These are phyloP conservation scores for Hygrocybe punicea DNA, from an alignment of 768 basidiomycete genomes.

Conservation along the genomic window DNA sequence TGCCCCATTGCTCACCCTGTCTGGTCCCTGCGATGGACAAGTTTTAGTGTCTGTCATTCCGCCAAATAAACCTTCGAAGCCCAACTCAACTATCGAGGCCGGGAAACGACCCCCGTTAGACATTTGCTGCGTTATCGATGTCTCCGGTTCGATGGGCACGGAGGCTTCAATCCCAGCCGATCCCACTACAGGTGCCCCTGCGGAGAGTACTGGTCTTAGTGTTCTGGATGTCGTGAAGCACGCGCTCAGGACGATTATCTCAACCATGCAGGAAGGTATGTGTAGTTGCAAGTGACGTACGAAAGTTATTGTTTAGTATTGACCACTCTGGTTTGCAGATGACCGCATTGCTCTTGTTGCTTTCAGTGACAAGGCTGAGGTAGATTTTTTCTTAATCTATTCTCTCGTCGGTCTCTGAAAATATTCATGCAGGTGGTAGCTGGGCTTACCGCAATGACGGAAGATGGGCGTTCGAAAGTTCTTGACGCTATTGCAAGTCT, in stretches of 20 bases:
- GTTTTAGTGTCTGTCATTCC: constrained; percentile 2
- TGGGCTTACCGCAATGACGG: constrained; percentile 1
- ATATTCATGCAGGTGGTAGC: neutral
- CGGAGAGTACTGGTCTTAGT: constrained; percentile 8
- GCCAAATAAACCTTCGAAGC: neutral
- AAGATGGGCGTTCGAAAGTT: neutral
- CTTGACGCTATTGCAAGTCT: constrained; percentile 1
- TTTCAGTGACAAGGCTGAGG: constrained; percentile 4
- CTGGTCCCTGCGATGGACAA: neutral
- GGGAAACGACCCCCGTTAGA: constrained; percentile 4
- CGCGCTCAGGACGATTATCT: constrained; percentile 8
- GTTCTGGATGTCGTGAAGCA: constrained; percentile 10
- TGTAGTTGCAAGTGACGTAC: neutral
- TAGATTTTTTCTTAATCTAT: neutral
- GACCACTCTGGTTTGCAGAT: neutral
- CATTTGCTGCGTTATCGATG: constrained; percentile 10
- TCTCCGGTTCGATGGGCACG: constrained; percentile 6
- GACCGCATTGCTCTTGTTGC: constrained; percentile 9
- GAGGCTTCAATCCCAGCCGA: constrained; percentile 5
- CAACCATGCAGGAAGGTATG: constrained; percentile 9
- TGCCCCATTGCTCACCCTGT: neutral
- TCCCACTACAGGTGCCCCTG: neutral
- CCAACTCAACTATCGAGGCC: neutral
- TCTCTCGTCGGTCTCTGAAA: neutral
- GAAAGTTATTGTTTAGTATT: neutral